Base-by-base conservation (phyloP, 1,284 basidiomycete genomes). In the Ganoderma meredithae region DNA sequence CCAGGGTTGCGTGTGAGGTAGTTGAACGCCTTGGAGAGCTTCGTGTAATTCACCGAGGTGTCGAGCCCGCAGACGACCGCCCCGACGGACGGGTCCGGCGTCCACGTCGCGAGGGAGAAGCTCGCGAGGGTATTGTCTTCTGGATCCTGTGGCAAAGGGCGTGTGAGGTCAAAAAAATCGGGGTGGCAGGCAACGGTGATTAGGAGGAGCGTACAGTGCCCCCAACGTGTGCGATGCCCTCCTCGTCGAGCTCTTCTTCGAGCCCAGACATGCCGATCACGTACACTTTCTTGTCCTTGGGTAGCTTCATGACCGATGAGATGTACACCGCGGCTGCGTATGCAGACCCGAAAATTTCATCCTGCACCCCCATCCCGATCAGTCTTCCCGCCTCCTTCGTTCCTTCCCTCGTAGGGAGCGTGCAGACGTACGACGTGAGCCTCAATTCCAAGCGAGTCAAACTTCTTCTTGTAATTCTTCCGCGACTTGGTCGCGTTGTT, bases 401-500 rank as follows among this genome's bases (percentile, higher is more conserved):
- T 2, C 47, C 2, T 31, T 31, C 31, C 1, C 3, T 31, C 31
- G 5, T 53, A 15, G 56, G n/a, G 8, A n/a, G 44, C 6, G 47
- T 15, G 49, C 56, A 22, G 5, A 84, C 90, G 77, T 79, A 97
- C 96, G 76, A 94, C 91, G 75, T 92, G 84, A 17, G 91, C 95
- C 77, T 96, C 86, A 59, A 98, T 88, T 41, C 95, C 96, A 66
- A 99, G 86, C 74, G 90, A 85, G 78, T 97, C 93, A 77, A 99
- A 98, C 79, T 97, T 98, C 63, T 86, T 85, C 83, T 95, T 95
- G 85, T 97, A 97, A 76, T 84, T 91, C 78, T 84, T 88, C 63
- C 97, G 85, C 13, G 95, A 97, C 82, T 97, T 97, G 60, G 92
- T 96, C n/a, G 97, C 97, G 78, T 99, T 99, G 83, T 99, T 99